Base-by-base conservation (phyloP, 2,329 filamentous ascomycete species). In the Periconia macrospinosa region DNA sequence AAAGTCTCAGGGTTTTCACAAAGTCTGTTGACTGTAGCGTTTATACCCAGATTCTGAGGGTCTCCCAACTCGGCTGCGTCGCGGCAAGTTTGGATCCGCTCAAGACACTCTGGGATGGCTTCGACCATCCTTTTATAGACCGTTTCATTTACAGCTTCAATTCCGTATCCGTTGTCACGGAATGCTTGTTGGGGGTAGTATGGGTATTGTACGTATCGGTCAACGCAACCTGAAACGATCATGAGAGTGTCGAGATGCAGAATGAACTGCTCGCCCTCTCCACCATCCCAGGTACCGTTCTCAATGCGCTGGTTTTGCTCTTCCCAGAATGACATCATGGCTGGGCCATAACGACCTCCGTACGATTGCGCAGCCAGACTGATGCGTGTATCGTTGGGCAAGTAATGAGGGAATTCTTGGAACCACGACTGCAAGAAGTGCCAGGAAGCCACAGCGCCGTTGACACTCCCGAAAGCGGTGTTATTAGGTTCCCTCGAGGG, bases 321-420 rank as follows among this genome's bases (percentile, higher is more conserved):
- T 62, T 87, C 79, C 53, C 82, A 82, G 58, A 78, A 77, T 3
- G 75, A 60, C 11, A 85, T 84, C 61, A 90, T 88, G 1, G 82
- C 76, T 2, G 86, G 86, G 0, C 85, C 88, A 61, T 90, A 91
- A 52, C 85, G 83, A 13, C 89, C 89, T 33, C 86, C 84, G 68
- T 90, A 88, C 11, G 33, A 37, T n/a, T 37, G 33, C 11, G 33
- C 33, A 14, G 33, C 33, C 15, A 37, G 15, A 37, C 11, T 5
- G 15, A 37, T 37, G 15, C 33, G 6, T 6, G 33, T 37, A 10
- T 37, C 33, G 15, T 37, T 37, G 70, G 82, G 82, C 35, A 81
- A 81, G 60, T 86, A 84, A 56, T 83, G 76, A 0, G 85, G 84
- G 54, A 87, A 87, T 1, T 78, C 74, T 14, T 75, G 76, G 53